phyloP scores from a whole-genome alignment of 371 early-diverging fungal genomes.

The Thermomucor indicae-seudaticae region DNA sequence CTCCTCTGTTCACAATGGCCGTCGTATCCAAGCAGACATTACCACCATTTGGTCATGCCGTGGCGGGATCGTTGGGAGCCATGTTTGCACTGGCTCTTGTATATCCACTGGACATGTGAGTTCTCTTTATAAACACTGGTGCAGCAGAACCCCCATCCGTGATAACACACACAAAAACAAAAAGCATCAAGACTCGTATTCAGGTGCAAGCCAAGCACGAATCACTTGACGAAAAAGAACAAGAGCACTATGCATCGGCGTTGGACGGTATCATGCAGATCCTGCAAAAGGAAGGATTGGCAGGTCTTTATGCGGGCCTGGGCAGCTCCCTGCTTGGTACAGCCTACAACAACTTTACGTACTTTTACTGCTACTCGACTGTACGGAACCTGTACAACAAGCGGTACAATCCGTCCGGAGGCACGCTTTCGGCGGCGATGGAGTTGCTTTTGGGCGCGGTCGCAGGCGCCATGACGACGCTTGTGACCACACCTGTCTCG shows the following conservation, averaged over 20 bases:
- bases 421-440: slow-evolving; percentile 61
- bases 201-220: slow-evolving; percentile 79
- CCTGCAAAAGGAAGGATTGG: slow-evolving; percentile 76
- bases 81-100: slow-evolving; percentile 85
- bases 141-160: too few species aligned
- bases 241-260: slow-evolving; percentile 61
- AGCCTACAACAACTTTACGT: slow-evolving; percentile 86
- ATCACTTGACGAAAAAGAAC: slow-evolving; percentile 26
- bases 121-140: too few species aligned
- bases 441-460: slow-evolving; percentile 89
- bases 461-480: slow-evolving; percentile 88
- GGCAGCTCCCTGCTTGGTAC: slow-evolving; percentile 86
- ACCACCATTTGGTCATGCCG: slow-evolving; percentile 89
- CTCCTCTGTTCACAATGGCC: slow-evolving; percentile 26
- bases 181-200: slow-evolving; percentile 88
- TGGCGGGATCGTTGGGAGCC: slow-evolving; percentile 90
- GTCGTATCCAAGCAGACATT: slow-evolving; percentile 52
- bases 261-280: slow-evolving; percentile 83
- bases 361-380: slow-evolving; percentile 91
- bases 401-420: slow-evolving; percentile 20
- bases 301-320: slow-evolving; percentile 91
- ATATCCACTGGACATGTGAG: slow-evolving; percentile 96
- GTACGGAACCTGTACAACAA: slow-evolving; percentile 62
- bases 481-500: slow-evolving; percentile 89
- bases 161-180: too few species aligned